Conservation (phyloP, 2,329 filamentous ascomycete species). For the Cordyceps militaris region DNA sequence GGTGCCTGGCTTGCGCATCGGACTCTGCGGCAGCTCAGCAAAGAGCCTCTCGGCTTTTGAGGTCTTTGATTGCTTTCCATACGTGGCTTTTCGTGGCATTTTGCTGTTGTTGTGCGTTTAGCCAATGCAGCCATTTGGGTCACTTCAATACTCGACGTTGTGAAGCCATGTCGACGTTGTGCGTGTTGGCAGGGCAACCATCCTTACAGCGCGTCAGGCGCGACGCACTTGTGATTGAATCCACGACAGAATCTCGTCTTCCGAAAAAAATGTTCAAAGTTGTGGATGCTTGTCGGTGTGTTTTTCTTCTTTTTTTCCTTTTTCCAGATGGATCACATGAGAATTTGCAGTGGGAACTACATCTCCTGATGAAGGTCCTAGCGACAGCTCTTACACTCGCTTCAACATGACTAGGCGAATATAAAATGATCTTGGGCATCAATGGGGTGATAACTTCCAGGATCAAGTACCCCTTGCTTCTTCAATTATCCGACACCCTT, state of each 20-base stretch:
- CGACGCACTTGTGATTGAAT: neutral
- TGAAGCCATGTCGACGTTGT: neutral
- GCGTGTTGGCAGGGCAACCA: constrained; percentile 22
- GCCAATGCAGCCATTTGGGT: neutral
- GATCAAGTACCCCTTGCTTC: neutral
- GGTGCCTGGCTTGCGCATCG: constrained; percentile 28
- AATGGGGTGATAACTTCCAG: neutral
- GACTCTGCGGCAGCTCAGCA: constrained; percentile 45
- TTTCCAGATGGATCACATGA: neutral
- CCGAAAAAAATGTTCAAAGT: no score
- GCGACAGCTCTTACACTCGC: neutral
- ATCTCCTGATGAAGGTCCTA: neutral
- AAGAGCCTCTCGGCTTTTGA: constrained; percentile 43
- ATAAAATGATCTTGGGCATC: constrained; percentile 1
- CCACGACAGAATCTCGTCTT: neutral
- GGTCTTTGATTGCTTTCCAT: constrained; percentile 43
- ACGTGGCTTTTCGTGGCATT: constrained; percentile 43
- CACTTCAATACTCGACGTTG: neutral
- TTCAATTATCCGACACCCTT: neutral
- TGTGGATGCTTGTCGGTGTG: no score
- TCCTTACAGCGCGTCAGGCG: neutral
- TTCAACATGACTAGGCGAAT: neutral
- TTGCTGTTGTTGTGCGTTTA: constrained; percentile 14
- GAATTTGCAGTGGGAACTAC: neutral
- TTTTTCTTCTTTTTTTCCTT: neutral